Evolutionary conservation across 1,284 basidiomycete genomes (phyloP).

Genomic region (Coniferiporia weirii): DNA sequence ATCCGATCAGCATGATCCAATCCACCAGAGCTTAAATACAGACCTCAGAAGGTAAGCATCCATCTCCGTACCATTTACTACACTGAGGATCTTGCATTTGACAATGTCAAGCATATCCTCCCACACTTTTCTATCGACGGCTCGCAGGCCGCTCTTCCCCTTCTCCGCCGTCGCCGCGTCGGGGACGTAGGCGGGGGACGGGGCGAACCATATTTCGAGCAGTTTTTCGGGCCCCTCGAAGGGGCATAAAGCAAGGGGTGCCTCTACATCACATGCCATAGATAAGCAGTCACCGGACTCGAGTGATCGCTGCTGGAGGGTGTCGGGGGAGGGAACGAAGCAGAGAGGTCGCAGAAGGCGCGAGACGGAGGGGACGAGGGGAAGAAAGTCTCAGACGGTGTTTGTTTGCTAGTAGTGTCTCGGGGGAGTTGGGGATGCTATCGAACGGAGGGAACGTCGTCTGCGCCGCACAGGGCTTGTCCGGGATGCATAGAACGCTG

Average conservation of each 20-base stretch:
- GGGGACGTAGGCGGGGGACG: conserved; percentile 58
- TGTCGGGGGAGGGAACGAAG: neutral
- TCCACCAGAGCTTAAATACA: conserved; percentile 24
- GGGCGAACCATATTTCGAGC: conserved; percentile 96
- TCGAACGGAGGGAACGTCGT: conserved; percentile 40
- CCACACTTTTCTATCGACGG: conserved; percentile 78
- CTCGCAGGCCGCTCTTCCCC: conserved; percentile 66
- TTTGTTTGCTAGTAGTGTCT: neutral
- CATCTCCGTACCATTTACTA: conserved; percentile 80
- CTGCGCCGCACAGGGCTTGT: conserved; percentile 35
- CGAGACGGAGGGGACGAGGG: neutral
- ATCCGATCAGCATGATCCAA: neutral
- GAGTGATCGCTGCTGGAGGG: neutral
- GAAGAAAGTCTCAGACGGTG: neutral
- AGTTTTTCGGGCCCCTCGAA: conserved; percentile 92
- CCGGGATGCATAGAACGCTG: conserved; percentile 54
- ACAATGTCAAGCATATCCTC: conserved; percentile 98
- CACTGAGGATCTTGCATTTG: conserved; percentile 93
- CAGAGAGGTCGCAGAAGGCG: conserved; percentile 9
- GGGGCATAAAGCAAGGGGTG: conserved; percentile 42
- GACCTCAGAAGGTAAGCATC: conserved; percentile 97
- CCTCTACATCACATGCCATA: conserved; percentile 33
- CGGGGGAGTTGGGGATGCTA: conserved; percentile 41
- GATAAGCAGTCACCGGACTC: conserved; percentile 7
- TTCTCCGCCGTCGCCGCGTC: conserved; percentile 33